These are phyloP conservation scores for Cynara cardunculus DNA, from an alignment of 129 eudicot species.

Conservation along the genomic window DNA sequence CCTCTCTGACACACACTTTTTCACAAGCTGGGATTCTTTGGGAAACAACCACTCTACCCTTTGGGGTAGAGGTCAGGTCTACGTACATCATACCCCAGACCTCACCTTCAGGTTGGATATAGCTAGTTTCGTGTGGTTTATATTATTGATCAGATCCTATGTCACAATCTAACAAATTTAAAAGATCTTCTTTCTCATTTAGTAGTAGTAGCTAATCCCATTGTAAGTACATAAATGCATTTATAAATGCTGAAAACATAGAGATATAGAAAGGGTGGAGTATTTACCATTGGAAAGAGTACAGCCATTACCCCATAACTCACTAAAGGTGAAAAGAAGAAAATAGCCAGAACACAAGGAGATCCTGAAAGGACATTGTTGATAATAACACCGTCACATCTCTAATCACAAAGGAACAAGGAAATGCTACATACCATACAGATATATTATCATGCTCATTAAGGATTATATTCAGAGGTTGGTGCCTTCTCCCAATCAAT, in stretches of 20 bases:
- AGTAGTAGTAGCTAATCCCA: not conserved
- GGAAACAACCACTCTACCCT: no score
- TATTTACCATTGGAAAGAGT: conserved; percentile 82
- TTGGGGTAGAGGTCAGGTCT: no score
- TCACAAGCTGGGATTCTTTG: no score
- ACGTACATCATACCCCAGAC: no score
- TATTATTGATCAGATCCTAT: not conserved
- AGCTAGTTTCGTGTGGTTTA: not conserved
- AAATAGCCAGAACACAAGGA: conserved; percentile 84
- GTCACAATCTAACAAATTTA: not conserved
- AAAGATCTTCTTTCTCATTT: not conserved
- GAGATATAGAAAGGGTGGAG: conserved; percentile 8
- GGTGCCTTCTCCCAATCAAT: not conserved
- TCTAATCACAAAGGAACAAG: not conserved
- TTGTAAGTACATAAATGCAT: not conserved
- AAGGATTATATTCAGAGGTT: not conserved
- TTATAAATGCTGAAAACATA: not conserved
- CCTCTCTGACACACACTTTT: no score
- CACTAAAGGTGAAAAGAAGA: conserved; percentile 81
- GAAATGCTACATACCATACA: not conserved
- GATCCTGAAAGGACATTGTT: conserved; percentile 52
- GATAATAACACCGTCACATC: not conserved
- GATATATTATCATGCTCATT: not conserved
- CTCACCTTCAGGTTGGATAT: not conserved
- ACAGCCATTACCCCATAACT: conserved; percentile 97